These are phyloP conservation scores for Yamadazyma trypodendri DNA, from an alignment of 1,139 yeast species.

Conservation along the genomic window DNA sequence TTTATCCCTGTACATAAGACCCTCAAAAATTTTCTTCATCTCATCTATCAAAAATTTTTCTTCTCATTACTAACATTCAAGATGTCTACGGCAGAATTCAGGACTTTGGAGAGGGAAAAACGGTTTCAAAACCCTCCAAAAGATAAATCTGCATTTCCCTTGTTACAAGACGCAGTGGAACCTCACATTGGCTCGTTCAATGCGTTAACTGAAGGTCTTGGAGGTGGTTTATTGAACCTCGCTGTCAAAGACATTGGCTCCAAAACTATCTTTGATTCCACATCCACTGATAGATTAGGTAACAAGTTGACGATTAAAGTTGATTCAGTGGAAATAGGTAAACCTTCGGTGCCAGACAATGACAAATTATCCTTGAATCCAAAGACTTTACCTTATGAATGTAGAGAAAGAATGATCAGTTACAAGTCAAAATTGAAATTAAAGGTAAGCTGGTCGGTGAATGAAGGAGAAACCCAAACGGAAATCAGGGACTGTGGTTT, in stretches of 20 bases:
- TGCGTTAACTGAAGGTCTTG: constrained; percentile 86
- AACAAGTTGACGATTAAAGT: constrained; percentile 79
- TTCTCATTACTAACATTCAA: background rate
- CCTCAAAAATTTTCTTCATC: constrained; percentile 7
- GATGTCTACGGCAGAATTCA: constrained; percentile 50
- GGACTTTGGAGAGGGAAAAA: constrained; percentile 84
- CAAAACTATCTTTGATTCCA: constrained; percentile 78
- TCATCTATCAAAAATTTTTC: constrained; percentile 13
- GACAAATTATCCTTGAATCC: constrained; percentile 83
- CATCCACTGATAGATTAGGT: constrained; percentile 58
- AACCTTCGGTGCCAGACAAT: constrained; percentile 69
- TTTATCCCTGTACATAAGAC: constrained; percentile 1
- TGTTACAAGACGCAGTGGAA: constrained; percentile 81
- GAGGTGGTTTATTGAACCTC: constrained; percentile 78
- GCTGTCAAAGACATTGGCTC: constrained; percentile 89
- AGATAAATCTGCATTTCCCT: constrained; percentile 78
- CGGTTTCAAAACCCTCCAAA: constrained; percentile 87
- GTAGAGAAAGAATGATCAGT: constrained; percentile 84
- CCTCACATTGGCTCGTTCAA: constrained; percentile 97
- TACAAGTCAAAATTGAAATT: constrained; percentile 74
- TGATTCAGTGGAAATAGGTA: constrained; percentile 82
- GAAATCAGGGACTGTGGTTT: constrained; percentile 92
- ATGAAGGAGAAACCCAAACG: constrained; percentile 76
- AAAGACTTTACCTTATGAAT: constrained; percentile 80
- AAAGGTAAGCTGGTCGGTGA: constrained; percentile 80